phyloP scores from a whole-genome alignment of 371 early-diverging fungal genomes.

The Syncephalastrum sp. region DNA sequence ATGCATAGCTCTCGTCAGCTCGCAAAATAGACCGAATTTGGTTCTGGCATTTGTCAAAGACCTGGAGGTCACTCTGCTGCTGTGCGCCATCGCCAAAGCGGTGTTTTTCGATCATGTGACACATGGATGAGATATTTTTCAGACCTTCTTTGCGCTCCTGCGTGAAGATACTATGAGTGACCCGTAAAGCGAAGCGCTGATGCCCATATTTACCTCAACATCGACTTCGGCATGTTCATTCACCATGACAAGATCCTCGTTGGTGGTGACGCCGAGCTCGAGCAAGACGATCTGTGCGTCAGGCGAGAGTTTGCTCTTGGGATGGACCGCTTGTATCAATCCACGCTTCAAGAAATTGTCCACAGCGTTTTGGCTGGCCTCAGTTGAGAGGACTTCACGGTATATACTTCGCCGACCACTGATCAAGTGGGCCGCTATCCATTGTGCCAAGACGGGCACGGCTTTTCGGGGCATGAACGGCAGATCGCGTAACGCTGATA shows the following conservation, averaged over 20 bases:
- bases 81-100: conserved; percentile 30
- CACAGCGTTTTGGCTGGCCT: conserved; percentile 48
- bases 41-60: conserved; percentile 52
- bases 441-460: conserved; percentile 47
- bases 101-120: conserved; percentile 45
- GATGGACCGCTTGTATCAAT: conserved; percentile 46
- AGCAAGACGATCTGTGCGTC: conserved; percentile 47
- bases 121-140: conserved; percentile 39
- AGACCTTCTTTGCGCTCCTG: conserved; percentile 7
- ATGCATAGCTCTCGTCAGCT: conserved; percentile 46
- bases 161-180: conserved; percentile 1
- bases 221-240: conserved; percentile 18
- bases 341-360: conserved; percentile 48
- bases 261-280: conserved; percentile 45
- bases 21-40: conserved; percentile 48
- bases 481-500: conserved; percentile 48
- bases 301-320: conserved; percentile 44
- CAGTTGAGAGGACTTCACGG: conserved; percentile 51
- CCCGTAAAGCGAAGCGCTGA: neutral
- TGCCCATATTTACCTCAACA: conserved; percentile 4
- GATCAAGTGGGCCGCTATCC: conserved; percentile 54
- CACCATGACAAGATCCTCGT: conserved; percentile 50
- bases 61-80: conserved; percentile 39
- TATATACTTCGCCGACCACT: conserved; percentile 48
- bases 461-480: conserved; percentile 52